Evolutionary conservation across 1,284 basidiomycete species (phyloP), one percentile per base, ranked within the genome.

Genomic region (Sphaerobolus stellatus): DNA sequence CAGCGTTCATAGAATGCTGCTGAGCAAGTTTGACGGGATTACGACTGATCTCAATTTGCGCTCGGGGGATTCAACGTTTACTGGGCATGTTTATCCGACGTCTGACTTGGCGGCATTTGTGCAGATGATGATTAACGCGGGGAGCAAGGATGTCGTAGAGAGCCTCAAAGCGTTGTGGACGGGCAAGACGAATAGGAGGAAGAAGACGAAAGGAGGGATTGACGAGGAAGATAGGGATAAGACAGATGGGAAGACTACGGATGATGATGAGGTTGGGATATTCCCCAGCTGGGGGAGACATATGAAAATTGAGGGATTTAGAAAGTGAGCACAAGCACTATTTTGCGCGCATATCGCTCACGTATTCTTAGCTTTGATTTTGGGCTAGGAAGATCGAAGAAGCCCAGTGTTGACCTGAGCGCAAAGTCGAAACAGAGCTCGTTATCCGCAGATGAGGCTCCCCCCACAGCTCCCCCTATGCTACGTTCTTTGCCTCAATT

Each of bases 251-350:
- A 63, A 64, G 49, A 66, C 64, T 14, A 68, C 67, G 6, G 74
- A 74, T n/a, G 66, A 65, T 38, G 63, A 61, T 51, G 60, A 63
- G 38, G 56, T 28, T 44, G 63, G 55, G 54, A 58, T 50, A 22
- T 47, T 58, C 75, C 78, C 51, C 83, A 85, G 80, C 73, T 81
- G 4, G 83, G 78, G 43, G 76, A 75, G 57, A 60, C 82, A 84
- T 66, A 81, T 78, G 58, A 89, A 85, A 68, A 69, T 90, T 2
- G 87, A 83, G 63, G 86, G 87, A 71, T 86, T 29, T 79, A 78
- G 86, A 87, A 62, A 54, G 83, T 76, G 16, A 38, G 25, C 48
- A 33, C 29, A 20, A 27, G 14, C 24, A 11, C 27, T 33, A 3
- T 28, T 44, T 6, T 13, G n/a, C 24, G n/a, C 16, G 11, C 13